A percentile compares a stretch with the other conserved stretches of the same genome.
phyloP scores from a whole-genome alignment of 2,329 filamentous ascomycete genomes.

The Stenocarpella maydis region DNA sequence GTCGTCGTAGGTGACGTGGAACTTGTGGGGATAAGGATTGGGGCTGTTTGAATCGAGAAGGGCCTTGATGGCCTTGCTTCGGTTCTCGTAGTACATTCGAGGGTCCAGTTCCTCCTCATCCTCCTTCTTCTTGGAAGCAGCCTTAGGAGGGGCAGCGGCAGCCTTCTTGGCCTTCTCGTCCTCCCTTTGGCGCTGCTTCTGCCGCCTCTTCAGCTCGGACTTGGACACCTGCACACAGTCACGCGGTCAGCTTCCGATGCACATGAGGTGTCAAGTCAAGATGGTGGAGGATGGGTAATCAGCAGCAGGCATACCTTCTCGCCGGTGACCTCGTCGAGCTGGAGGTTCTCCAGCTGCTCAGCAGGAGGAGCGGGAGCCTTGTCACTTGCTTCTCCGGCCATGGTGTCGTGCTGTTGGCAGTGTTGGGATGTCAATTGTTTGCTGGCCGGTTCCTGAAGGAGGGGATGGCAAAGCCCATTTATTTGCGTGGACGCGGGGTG shows the following conservation, averaged over 20 bases:
- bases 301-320: conserved; percentile 59
- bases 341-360: conserved; percentile 73
- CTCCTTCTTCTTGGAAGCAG: conserved; percentile 66
- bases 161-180: conserved; percentile 90
- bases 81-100: conserved; percentile 91
- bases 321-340: conserved; percentile 92
- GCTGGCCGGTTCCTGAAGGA: background rate
- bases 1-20: conserved; percentile 85
- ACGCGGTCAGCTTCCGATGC: conserved; percentile 19
- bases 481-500: conserved; percentile 17
- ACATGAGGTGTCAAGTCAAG: background rate
- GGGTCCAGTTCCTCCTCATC: conserved; percentile 64
- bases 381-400: conserved; percentile 37
- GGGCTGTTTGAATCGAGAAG: conserved; percentile 76
- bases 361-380: conserved; percentile 47
- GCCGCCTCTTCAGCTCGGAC: conserved; percentile 91
- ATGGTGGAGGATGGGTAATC: background rate
- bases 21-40: conserved; percentile 93
- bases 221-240: conserved; percentile 66
- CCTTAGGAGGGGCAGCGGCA: conserved; percentile 60
- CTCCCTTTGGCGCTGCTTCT: conserved; percentile 89
- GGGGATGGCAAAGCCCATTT: background rate
- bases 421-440: conserved; percentile 24
- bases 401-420: conserved; percentile 27
- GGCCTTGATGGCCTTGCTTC: conserved; percentile 80